Evolutionary conservation across 768 basidiomycete species (phyloP), one percentile per base, ranked within the genome.

Genomic region (Kwoniella botswanensis): DNA sequence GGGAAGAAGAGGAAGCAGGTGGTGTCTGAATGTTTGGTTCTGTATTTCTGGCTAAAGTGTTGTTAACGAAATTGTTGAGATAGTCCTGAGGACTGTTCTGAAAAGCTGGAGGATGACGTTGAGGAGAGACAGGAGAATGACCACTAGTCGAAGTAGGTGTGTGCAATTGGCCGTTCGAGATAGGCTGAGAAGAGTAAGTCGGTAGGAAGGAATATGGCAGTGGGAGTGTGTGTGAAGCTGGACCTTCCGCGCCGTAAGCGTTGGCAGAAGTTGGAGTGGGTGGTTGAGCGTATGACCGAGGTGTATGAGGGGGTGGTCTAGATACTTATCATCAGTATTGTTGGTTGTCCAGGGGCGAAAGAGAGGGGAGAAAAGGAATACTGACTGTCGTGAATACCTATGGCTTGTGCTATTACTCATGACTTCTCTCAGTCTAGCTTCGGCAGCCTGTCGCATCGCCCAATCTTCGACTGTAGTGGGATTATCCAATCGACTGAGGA

Each of bases 401-500:
- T 50, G 43, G n/a, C n/a, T 26, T 2, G 21, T 50, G 46, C 7
- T 57, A 43, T 56, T 29, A 24, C 56, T 57, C 53, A 80, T 22
- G 53, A 66, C 52, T 18, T 71, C 63, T 29, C 71, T 58, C 41
- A 78, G 24, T 57, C 73, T 68, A 12, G 61, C 63, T 66, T 79
- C 75, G 3, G 71, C 62, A 24, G 55, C 60, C 46, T 75, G 67
- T 24, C 73, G 68, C 68, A 76, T 55, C 13, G 59, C 68, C 76
- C 73, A 77, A 55, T 82, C 81, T 58, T 71, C 73, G 21, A 63
- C 61, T 1, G 67, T 66, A 3, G 65, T 26, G 4, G 81, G 81
- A 29, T 74, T 56, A 68, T 78, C 76, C n/a, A 82, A 65, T 15
- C 72, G 43, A 11, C 22, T 18, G 57, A 82, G 76, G 15, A 64